A percentile compares a stretch with the other conserved stretches of the same genome.
Evolutionary conservation across 2,329 filamentous ascomycete genomes (phyloP).

Genomic region (Aspergillus intermedius): DNA sequence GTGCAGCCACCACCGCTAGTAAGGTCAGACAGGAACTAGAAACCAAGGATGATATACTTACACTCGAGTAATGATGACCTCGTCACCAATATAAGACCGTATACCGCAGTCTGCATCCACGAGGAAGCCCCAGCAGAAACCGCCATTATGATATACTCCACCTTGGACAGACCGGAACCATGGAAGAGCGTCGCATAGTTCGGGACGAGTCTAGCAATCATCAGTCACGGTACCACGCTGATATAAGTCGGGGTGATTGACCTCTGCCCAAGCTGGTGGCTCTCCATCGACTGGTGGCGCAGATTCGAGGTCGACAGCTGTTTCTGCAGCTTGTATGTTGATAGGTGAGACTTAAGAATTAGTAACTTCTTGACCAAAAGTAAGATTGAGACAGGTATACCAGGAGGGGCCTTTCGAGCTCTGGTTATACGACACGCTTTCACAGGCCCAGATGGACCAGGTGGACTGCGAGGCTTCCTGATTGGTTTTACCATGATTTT

Average conservation of each 20-base stretch:
- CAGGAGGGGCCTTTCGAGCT: not conserved
- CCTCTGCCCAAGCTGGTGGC: constrained; percentile 52
- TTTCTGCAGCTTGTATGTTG: not conserved
- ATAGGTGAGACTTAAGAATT: not conserved
- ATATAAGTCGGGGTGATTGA: constrained; percentile 6
- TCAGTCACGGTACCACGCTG: constrained; percentile 1
- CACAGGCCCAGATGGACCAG: not conserved
- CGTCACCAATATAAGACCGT: constrained; percentile 53
- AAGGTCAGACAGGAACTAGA: constrained; percentile 10
- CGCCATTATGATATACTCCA: constrained; percentile 48
- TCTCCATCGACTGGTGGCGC: constrained; percentile 13
- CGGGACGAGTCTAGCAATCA: constrained; percentile 41
- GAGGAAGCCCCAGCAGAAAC: constrained; percentile 52
- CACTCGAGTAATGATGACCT: constrained; percentile 60
- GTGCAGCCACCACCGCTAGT: constrained; percentile 49
- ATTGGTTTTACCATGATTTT: not conserved
- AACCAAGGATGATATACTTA: constrained; percentile 30
- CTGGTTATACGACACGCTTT: not conserved
- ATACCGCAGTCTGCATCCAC: constrained; percentile 50
- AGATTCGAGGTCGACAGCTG: not conserved
- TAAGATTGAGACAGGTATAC: not conserved
- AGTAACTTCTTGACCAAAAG: no score
- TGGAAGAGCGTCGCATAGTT: constrained; percentile 57
- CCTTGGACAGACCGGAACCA: constrained; percentile 59
- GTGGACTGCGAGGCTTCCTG: not conserved